These are phyloP conservation scores for Podospora sp. DNA, from an alignment of 495 filamentous ascomycete genomes.

Conservation along the genomic window DNA sequence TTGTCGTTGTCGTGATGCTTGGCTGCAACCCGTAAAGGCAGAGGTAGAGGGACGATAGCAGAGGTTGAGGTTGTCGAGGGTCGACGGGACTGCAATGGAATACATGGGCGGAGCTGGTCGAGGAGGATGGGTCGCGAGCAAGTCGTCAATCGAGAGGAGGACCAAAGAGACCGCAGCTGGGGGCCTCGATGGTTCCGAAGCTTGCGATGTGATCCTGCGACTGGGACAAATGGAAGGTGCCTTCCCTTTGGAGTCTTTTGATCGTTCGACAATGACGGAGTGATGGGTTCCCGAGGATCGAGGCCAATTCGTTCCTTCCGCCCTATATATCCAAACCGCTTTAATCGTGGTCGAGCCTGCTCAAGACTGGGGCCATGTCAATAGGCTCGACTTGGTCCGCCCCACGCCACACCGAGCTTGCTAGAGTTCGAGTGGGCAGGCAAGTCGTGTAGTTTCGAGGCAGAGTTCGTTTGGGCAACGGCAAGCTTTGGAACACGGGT, in stretches of 20 bases:
- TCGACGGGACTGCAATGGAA: constrained; percentile 21
- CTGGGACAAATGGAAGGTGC: not conserved
- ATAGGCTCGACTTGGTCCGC: not conserved
- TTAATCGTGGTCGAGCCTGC: not conserved
- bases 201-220: not conserved
- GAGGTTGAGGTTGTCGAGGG: constrained; percentile 12
- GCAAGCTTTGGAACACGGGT: not conserved
- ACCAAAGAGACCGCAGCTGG: not conserved
- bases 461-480: not conserved
- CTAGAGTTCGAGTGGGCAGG: not conserved
- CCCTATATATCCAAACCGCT: not conserved
- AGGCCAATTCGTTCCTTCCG: constrained; percentile 5
- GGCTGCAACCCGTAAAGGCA: constrained; percentile 2
- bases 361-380: constrained; percentile 12
- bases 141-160: not conserved
- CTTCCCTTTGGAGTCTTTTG: not conserved
- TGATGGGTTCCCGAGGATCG: not conserved
- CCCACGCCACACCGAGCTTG: not conserved
- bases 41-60: constrained; percentile 18
- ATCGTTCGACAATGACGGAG: constrained; percentile 1
- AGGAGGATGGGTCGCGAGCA: not conserved
- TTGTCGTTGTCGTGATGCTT: not conserved
- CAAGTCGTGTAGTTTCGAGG: not conserved
- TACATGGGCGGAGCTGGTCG: constrained; percentile 26
- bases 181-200: not conserved